Base-by-base conservation (phyloP, 2,329 filamentous ascomycete species). In the Scolecobasidium constrictum region DNA sequence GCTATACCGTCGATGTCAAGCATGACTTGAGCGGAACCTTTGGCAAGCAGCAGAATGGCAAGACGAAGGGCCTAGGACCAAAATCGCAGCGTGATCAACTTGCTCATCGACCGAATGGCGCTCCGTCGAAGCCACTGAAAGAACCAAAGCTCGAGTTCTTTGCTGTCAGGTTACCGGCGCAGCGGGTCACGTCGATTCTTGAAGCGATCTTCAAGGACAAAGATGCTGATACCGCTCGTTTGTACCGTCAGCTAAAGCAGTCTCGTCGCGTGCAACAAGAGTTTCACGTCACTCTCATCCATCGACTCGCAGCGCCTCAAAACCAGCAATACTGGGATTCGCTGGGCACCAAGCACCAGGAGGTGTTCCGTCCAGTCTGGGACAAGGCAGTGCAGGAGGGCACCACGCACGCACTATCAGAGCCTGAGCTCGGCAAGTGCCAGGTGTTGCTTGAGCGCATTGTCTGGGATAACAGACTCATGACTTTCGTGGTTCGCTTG, bases 211-310 rank as follows among this genome's bases (percentile, higher is more conserved):
- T 98, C 60, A 65, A 67, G 17, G 63, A 66, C 4, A 63, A 69
- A 4, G 53, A 75, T 0, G 62, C 77, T 4, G 64, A 74, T 13
- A 68, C 66, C 22, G 66, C 75, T n/a, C 69, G 66, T 17, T 80
- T 94, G 55, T 98, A 84, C 66, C 75, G 73, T 52, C 76, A 85
- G 45, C 73, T 98, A 23, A 75, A 83, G 59, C 72, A 82, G 51
- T 73, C 71, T 2, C 73, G 81, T 16, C 83, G 92, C 43, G 65
- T 96, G 4, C 90, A 96, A 61, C 57, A 72, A n/a, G 72, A 79
- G 33, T 98, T 96, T 59, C 92, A 98, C 58, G 85, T 98, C 45
- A 98, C 92, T 0, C 73, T 98, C 31, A 86, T 95, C 59, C 92
- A 98, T 61, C 80, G 81, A 37, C 78, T 81, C 9, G 68, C 67